Conservation (phyloP, 2,329 filamentous ascomycete genomes). For the Paraphoma chrysanthemicola region DNA sequence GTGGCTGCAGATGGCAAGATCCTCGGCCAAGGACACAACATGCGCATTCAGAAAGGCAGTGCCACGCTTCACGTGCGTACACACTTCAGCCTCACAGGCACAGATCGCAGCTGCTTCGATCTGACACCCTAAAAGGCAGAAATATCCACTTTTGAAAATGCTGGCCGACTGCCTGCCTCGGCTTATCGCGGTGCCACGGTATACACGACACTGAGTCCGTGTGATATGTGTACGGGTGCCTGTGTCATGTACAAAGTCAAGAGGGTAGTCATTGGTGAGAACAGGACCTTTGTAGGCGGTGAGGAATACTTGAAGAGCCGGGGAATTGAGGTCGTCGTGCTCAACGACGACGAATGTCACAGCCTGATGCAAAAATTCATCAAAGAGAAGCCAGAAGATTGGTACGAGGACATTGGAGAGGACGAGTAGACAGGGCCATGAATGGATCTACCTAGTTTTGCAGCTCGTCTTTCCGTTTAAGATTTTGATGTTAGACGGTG, state of each 20-base stretch:
- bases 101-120: slow-evolving; percentile 5
- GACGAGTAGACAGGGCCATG: slow-evolving; percentile 18
- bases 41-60: slow-evolving; percentile 75
- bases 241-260: slow-evolving; percentile 78
- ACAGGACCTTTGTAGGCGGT: slow-evolving; percentile 75
- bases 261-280: slow-evolving; percentile 77
- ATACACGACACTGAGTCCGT: slow-evolving; percentile 82
- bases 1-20: slow-evolving; percentile 74
- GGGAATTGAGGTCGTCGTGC: slow-evolving; percentile 75
- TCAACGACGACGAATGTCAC: slow-evolving; percentile 70
- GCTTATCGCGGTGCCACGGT: slow-evolving; percentile 77
- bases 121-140: slow-evolving; percentile 64
- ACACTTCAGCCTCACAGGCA: background rate
- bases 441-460: slow-evolving; percentile 7
- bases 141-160: slow-evolving; percentile 76
- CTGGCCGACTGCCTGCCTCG: slow-evolving; percentile 72
- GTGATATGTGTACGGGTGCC: slow-evolving; percentile 82
- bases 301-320: slow-evolving; percentile 72
- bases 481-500: slow-evolving; percentile 56
- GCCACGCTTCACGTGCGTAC: slow-evolving; percentile 70
- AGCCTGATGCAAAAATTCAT: slow-evolving; percentile 76
- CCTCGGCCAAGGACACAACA: slow-evolving; percentile 75
- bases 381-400: slow-evolving; percentile 72
- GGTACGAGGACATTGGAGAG: slow-evolving; percentile 59
- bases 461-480: background rate